Base-by-base conservation (phyloP, 116 monocot species). In the Zostera marina region DNA sequence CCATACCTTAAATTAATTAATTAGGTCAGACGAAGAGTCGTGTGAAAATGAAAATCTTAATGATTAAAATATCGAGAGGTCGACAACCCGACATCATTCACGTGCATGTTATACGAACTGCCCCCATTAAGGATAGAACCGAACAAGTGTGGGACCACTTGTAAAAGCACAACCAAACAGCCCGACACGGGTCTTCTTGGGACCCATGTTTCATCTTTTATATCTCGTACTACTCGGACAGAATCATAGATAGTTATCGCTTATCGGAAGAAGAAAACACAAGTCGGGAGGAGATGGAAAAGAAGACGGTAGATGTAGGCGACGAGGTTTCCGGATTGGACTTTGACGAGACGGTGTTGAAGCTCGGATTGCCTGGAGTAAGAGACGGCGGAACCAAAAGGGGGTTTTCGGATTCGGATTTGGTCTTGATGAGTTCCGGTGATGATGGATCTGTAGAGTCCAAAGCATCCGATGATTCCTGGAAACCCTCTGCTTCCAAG, bases 261-360 rank as follows among this genome's bases (percentile, higher is more conserved):
- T n/a, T n/a, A n/a, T n/a, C n/a, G n/a, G n/a, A 47, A 47, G 12
- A 46, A 46, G 46, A 47, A 11, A 1, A 16, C 47, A 47, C 5
- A 1, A 47, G 47, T 17, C 15, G 46, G 17, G 15, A 7, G 20
- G 49, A 49, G n/a, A 15, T 15, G 49, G 49, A 49, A 17, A 49
- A 20, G 15, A 20, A 7, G 15, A 20, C 9, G 15, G 49, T 10
- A 20, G 49, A 49, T 8, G 15, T 20, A 2, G 49, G 20, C 19
- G 49, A 20, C 49, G 84, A 66, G 84, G 65, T 68, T 4, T 81
- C 85, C 14, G 85, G 86, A 6, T 71, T 92, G 16, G 86, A 80
- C 41, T 87, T 78, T 58, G 88, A 84, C 68, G 88, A 84, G 65
- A 87, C 88, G 55, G 87, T 72, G 76, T 81, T 93, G 52, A 87